phyloP scores from a whole-genome alignment of 73 alveolate species.

The Paramecium octaurelia region DNA sequence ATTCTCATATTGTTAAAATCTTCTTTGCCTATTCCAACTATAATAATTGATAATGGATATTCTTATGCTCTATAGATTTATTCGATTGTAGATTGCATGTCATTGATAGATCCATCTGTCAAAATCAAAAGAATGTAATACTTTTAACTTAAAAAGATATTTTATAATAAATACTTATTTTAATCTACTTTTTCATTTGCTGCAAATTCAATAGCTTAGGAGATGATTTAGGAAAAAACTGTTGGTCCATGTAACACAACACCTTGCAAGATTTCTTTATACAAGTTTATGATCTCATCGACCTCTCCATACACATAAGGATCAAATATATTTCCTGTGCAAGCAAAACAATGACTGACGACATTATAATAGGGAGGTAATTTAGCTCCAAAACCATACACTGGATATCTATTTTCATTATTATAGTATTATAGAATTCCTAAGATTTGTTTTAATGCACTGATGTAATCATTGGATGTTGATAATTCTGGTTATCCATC shows the following conservation, averaged over 20 bases:
- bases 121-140: slow-evolving; percentile 81
- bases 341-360: slow-evolving; percentile 89
- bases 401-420: slow-evolving; percentile 88
- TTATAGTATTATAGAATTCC: slow-evolving; percentile 86
- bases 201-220: slow-evolving; percentile 68
- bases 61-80: slow-evolving; percentile 85
- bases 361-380: slow-evolving; percentile 71
- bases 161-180: slow-evolving; percentile 43
- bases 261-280: slow-evolving; percentile 71
- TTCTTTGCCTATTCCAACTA: slow-evolving; percentile 94
- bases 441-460: slow-evolving; percentile 84
- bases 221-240: slow-evolving; percentile 69
- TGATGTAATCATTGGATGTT: slow-evolving; percentile 74
- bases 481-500: slow-evolving; percentile 71
- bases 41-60: slow-evolving; percentile 89
- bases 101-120: slow-evolving; percentile 95
- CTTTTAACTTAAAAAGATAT: slow-evolving; percentile 33
- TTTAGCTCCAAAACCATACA: slow-evolving; percentile 95
- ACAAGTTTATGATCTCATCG: slow-evolving; percentile 81
- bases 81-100: slow-evolving; percentile 86
- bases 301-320: slow-evolving; percentile 87
- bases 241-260: slow-evolving; percentile 95
- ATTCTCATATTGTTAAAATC: slow-evolving; percentile 88
- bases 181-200: slow-evolving; percentile 65
- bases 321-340: slow-evolving; percentile 84